Conservation (phyloP, 2,329 filamentous ascomycete genomes). For the Penicillium olsonii region DNA sequence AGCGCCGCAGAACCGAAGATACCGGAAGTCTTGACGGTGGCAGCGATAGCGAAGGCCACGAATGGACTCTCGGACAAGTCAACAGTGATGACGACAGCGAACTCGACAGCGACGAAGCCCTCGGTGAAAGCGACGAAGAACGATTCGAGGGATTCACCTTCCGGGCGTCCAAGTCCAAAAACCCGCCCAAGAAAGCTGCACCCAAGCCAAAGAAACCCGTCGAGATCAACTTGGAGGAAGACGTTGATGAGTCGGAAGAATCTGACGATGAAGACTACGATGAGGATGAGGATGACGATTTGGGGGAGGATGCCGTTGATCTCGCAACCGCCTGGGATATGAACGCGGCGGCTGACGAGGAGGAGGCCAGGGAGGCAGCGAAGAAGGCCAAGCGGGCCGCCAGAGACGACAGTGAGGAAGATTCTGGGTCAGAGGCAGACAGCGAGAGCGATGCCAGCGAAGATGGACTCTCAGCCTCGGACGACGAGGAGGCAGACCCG, state of each 20-base stretch:
- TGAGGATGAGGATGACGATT: slow-evolving; percentile 61
- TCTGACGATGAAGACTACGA: slow-evolving; percentile 25
- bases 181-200: slow-evolving; percentile 31
- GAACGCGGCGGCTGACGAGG: slow-evolving; percentile 47
- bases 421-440: slow-evolving; percentile 47
- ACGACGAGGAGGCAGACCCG: slow-evolving; percentile 51
- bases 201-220: slow-evolving; percentile 26
- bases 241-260: slow-evolving; percentile 48
- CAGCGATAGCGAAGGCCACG: slow-evolving; percentile 81
- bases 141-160: slow-evolving; percentile 76
- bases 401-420: slow-evolving; percentile 38
- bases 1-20: slow-evolving; percentile 44
- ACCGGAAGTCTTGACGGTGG: slow-evolving; percentile 65
- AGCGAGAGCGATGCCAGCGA: slow-evolving; percentile 46
- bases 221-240: slow-evolving; percentile 54
- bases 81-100: slow-evolving; percentile 68
- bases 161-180: slow-evolving; percentile 48
- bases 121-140: slow-evolving; percentile 86
- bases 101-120: slow-evolving; percentile 76
- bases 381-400: slow-evolving; percentile 31
- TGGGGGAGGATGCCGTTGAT: slow-evolving; percentile 65
- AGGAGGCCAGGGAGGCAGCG: slow-evolving; percentile 34
- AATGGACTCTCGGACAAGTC: slow-evolving; percentile 76
- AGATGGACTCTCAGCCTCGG: slow-evolving; percentile 40
- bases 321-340: slow-evolving; percentile 63